Conservation (phyloP, 2,329 filamentous ascomycete genomes). For the Amphichorda felina region DNA sequence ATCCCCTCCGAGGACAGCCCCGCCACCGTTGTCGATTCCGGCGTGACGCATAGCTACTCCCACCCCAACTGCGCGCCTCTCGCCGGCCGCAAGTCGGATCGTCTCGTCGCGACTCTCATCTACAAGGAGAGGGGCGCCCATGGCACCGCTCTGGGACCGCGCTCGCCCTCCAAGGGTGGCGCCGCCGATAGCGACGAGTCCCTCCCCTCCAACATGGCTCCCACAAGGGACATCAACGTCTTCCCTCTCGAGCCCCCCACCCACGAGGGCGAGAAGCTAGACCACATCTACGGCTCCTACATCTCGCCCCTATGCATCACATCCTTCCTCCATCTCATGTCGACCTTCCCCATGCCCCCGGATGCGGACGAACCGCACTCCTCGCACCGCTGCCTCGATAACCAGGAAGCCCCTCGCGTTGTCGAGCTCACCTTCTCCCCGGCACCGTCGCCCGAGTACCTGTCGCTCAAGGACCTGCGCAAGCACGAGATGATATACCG, state of each 20-base stretch:
- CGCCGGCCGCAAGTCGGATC: conserved; percentile 32
- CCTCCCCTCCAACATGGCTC: conserved; percentile 41
- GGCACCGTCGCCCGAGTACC: conserved; percentile 47
- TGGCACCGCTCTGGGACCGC: conserved; percentile 19
- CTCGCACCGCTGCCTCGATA: conserved; percentile 54
- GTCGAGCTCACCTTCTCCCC: conserved; percentile 56
- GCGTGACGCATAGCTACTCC: conserved; percentile 48
- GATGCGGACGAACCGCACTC: conserved; percentile 42
- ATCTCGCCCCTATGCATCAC: conserved; percentile 54
- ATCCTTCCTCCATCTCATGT: conserved; percentile 55
- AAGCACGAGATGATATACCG: conserved; percentile 73
- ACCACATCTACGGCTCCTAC: conserved; percentile 54
- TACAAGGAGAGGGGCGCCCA: conserved; percentile 37
- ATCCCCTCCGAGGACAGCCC: conserved; percentile 47
- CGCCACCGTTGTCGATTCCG: conserved; percentile 48
- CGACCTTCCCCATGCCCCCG: conserved; percentile 42
- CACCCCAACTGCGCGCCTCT: conserved; percentile 50
- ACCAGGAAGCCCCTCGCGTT: conserved; percentile 44
- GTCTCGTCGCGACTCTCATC: conserved; percentile 50
- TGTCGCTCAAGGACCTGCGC: conserved; percentile 57
- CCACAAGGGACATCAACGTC: conserved; percentile 43
- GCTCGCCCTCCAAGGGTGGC: conserved; percentile 14
- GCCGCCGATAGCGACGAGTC: conserved; percentile 20
- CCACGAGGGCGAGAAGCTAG: conserved; percentile 42
- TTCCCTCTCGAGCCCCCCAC: conserved; percentile 49